phyloP scores from a whole-genome alignment of 306 rosid genomes.

The Begonia masoniana region DNA sequence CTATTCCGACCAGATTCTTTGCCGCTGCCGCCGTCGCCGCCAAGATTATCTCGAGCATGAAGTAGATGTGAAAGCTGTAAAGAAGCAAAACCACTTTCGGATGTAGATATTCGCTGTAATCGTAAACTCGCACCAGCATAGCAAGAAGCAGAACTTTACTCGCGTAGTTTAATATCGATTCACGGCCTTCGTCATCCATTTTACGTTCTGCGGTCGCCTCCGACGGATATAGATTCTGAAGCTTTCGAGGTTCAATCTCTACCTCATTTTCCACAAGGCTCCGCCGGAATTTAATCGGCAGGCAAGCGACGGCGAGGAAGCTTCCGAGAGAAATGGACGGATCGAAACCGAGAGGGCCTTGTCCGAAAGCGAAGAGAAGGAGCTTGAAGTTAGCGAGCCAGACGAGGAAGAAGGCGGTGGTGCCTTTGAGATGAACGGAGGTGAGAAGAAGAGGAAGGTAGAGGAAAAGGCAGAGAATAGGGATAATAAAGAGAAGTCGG shows the following conservation, averaged over 20 bases:
- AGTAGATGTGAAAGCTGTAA: constrained; percentile 32
- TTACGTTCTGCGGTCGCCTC: background rate
- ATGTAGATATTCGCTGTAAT: constrained; percentile 20
- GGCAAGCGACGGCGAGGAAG: constrained; percentile 31
- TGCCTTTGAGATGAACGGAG: constrained; percentile 31
- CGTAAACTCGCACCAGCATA: constrained; percentile 19
- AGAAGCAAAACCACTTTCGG: constrained; percentile 19
- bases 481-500: constrained; percentile 24
- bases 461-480: constrained; percentile 24
- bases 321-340: constrained; percentile 22
- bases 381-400: constrained; percentile 58
- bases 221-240: background rate
- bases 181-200: background rate
- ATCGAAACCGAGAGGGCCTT: constrained; percentile 33
- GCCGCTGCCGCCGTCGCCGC: constrained; percentile 25
- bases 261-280: too few relatives aligned
- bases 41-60: constrained; percentile 22
- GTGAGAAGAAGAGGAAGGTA: constrained; percentile 35
- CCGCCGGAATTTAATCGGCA: constrained; percentile 45
- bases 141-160: constrained; percentile 19
- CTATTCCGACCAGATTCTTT: constrained; percentile 19
- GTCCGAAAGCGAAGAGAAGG: constrained; percentile 26
- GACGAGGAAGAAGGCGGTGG: constrained; percentile 24
- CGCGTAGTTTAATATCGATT: constrained; percentile 8
- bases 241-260: too few relatives aligned